Base-by-base conservation (phyloP, 805 yeast genomes). In the Barnettozyma wickerhamii region DNA sequence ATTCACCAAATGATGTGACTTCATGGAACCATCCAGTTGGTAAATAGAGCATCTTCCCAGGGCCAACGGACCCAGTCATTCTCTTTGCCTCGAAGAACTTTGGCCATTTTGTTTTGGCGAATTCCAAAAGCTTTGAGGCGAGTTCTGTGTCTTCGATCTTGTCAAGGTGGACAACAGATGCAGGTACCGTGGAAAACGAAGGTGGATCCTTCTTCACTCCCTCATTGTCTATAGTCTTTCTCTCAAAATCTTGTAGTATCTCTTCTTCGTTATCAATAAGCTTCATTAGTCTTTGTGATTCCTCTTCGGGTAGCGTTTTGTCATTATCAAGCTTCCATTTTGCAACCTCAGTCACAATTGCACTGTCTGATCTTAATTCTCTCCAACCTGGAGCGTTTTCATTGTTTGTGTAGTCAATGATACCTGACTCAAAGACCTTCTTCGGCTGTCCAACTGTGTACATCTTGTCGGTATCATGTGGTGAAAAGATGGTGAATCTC, bases 11-110 rank as follows among this genome's bases (percentile, higher is more conserved):
- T 9, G 86, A 79, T 1, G 85, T 74, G 2, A 84, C 91, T 56
- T 84, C 91, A 56, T 84, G 91, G 52, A 84, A 84, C 90, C 90
- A 84, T 3, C 91, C 89, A 1, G 84, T 74, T 1, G 91, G 91
- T 19, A 84, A 56, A 53, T 75, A 84, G 18, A 84, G 57, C 80
- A 81, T 76, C 36, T 82, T 78, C 0, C 88, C 88, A 0, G 81
- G 79, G 21, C 69, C 53, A 20, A 84, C 48, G 54, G 71, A 64
- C 2, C 78, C 77, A 14, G 69, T 64, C 13, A 71, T 53, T 34
- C 68, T 65, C 15, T 64, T 58, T 2, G 77, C 64, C 1, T 60
- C 45, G 30, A 68, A 53, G 37, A 80, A 65, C 1, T 68, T 65
- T 0, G 84, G 84, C 59, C 73, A 82, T 23, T 65, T 56, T 5